Percentiles rank a stretch among this genome's conserved stretches.
Conservation (phyloP, 1,284 basidiomycete species). For the Melanopsichium pennsylvanicum region DNA sequence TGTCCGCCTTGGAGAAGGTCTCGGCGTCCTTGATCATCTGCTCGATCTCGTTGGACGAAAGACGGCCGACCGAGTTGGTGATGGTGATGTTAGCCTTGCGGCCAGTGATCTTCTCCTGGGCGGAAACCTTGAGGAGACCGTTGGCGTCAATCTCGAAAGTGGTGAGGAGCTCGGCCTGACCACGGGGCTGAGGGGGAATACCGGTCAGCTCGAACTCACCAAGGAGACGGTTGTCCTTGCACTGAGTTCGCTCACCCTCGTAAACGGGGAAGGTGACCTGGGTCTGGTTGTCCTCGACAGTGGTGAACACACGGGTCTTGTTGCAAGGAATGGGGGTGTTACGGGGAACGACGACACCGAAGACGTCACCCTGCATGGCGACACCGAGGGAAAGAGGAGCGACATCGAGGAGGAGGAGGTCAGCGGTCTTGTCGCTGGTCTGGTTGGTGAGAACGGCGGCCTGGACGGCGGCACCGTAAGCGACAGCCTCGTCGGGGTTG, state of each 20-base stretch:
- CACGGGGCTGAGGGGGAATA: constrained; percentile 65
- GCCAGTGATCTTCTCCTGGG: constrained; percentile 64
- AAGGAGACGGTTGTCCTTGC: constrained; percentile 66
- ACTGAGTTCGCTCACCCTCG: constrained; percentile 66
- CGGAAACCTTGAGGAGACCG: constrained; percentile 65
- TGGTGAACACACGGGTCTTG: constrained; percentile 66
- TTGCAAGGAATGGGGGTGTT: constrained; percentile 66
- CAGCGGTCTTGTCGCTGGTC: constrained; percentile 66
- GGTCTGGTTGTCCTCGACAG: constrained; percentile 66
- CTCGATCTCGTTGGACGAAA: constrained; percentile 64
- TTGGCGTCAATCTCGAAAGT: constrained; percentile 66
- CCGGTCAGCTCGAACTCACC: constrained; percentile 66
- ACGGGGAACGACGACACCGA: constrained; percentile 65
- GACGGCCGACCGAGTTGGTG: constrained; percentile 65
- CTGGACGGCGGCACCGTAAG: constrained; percentile 67
- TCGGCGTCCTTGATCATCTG: constrained; percentile 67
- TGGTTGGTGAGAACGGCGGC: constrained; percentile 66
- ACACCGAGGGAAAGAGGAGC: constrained; percentile 66
- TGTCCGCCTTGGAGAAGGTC: constrained; percentile 65
- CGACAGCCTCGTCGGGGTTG: constrained; percentile 70
- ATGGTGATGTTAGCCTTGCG: constrained; percentile 66
- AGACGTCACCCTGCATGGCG: constrained; percentile 66
- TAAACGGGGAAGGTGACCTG: constrained; percentile 66
- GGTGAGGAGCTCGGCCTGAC: constrained; percentile 64
- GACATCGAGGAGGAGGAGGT: constrained; percentile 65